phyloP scores from a whole-genome alignment of 306 rosid species.

The Dryas octopetala region DNA sequence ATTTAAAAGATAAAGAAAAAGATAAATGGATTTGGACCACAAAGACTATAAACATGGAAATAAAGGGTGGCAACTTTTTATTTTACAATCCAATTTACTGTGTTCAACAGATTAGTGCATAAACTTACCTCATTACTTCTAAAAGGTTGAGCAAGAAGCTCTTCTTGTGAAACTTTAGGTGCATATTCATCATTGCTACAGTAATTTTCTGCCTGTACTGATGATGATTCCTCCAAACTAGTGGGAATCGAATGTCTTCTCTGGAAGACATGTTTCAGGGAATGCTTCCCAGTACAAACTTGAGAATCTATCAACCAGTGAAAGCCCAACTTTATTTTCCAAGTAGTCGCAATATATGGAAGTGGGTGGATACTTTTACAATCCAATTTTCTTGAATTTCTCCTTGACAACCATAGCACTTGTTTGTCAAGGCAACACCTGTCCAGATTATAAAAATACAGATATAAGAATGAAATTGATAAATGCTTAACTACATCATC shows the following conservation, averaged over 20 bases:
- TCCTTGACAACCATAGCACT: slow-evolving; percentile 20
- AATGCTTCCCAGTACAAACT: slow-evolving; percentile 19
- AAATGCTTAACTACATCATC: neutral
- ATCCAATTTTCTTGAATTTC: slow-evolving; percentile 19
- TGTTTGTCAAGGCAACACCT: slow-evolving; percentile 41
- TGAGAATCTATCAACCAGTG: slow-evolving; percentile 29
- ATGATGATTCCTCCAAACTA: slow-evolving; percentile 38
- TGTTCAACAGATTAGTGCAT: neutral
- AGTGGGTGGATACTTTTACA: slow-evolving; percentile 23
- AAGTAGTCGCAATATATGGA: slow-evolving; percentile 12
- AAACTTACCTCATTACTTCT: slow-evolving; percentile 42
- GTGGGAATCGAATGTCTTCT: slow-evolving; percentile 29
- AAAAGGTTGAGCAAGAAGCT: slow-evolving; percentile 38
- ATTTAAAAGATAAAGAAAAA: neutral
- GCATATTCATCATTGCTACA: slow-evolving; percentile 17
- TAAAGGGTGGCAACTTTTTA: neutral
- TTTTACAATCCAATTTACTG: neutral
- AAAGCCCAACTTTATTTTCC: slow-evolving; percentile 21
- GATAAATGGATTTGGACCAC: neutral
- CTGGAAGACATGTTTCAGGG: slow-evolving; percentile 6
- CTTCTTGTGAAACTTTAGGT: slow-evolving; percentile 25
- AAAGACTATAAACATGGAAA: neutral
- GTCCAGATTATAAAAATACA: slow-evolving; percentile 6
- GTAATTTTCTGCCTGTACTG: slow-evolving; percentile 24
- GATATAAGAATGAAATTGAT: neutral